These are phyloP conservation scores for Nannochloropsis granulata DNA, from an alignment of 108 stramenopile species.

Conservation along the genomic window DNA sequence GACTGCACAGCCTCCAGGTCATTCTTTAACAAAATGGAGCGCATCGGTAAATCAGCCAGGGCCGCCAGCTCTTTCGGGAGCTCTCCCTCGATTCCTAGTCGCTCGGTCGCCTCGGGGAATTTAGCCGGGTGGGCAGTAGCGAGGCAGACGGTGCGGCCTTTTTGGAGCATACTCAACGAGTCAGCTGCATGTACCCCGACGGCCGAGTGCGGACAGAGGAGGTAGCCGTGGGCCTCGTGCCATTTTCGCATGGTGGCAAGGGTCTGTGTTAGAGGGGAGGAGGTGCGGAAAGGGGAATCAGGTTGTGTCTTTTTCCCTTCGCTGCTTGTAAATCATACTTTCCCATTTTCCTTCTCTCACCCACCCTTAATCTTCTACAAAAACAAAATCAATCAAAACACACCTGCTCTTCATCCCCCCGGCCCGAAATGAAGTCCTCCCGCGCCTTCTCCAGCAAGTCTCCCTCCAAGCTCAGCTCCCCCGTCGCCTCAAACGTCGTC, in stretches of 20 bases:
- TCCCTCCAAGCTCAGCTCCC: constrained; percentile 63
- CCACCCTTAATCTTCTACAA: too few relatives aligned
- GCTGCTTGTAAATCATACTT: background rate
- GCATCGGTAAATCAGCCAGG: background rate
- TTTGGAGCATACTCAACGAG: constrained; percentile 20
- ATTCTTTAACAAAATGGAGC: background rate
- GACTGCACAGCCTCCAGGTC: background rate
- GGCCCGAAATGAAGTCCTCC: constrained; percentile 64
- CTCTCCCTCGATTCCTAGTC: background rate
- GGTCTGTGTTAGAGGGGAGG: background rate
- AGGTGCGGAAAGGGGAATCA: background rate
- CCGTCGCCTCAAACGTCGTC: constrained; percentile 72
- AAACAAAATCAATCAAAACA: background rate
- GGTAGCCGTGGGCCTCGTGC: constrained; percentile 60
- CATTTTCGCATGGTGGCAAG: background rate
- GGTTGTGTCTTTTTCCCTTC: background rate
- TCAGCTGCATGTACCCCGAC: constrained; percentile 77
- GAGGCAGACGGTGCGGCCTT: constrained; percentile 38
- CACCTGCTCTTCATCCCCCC: background rate
- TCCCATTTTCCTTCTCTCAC: background rate
- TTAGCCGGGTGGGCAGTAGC: constrained; percentile 97
- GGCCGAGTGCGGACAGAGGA: constrained; percentile 91
- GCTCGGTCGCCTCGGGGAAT: constrained; percentile 60
- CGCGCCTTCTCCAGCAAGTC: constrained; percentile 58
- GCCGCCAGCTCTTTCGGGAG: background rate